Evolutionary conservation across 192 early-diverging fungal species (phyloP).

Genomic region (Powellomyces hirtus): DNA sequence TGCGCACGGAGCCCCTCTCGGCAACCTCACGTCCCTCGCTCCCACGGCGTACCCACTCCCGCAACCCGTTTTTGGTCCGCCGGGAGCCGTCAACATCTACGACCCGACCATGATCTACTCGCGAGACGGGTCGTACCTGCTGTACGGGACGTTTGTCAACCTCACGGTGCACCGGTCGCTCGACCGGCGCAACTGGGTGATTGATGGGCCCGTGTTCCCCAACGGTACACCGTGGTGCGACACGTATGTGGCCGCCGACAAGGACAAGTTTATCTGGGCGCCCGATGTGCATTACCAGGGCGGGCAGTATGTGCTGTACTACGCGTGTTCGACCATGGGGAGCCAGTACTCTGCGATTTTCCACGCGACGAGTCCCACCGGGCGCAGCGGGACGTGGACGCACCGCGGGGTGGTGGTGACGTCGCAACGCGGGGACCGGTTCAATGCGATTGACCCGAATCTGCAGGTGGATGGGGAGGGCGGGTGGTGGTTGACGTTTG

Average conservation of each 20-base stretch:
- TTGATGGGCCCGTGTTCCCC: not conserved
- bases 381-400: not conserved
- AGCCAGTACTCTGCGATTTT: not conserved
- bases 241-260: not conserved
- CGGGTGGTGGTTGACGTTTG: conserved; percentile 1
- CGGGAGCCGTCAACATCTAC: not conserved
- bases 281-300: not conserved
- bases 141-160: not conserved
- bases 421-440: not conserved
- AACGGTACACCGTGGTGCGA: not conserved
- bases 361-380: not conserved
- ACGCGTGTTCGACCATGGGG: not conserved
- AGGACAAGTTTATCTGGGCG: not conserved
- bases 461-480: not conserved
- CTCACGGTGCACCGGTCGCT: not conserved
- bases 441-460: conserved; percentile 1
- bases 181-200: not conserved
- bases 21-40: too few species aligned
- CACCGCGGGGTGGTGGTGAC: not conserved
- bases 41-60: too few species aligned
- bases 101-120: not conserved
- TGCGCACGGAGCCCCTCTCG: too few species aligned
- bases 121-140: not conserved
- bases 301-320: not conserved
- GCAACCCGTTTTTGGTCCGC: too few species aligned